Evolutionary conservation across 495 filamentous ascomycete species (phyloP).

Genomic region (Daldinia loculata): DNA sequence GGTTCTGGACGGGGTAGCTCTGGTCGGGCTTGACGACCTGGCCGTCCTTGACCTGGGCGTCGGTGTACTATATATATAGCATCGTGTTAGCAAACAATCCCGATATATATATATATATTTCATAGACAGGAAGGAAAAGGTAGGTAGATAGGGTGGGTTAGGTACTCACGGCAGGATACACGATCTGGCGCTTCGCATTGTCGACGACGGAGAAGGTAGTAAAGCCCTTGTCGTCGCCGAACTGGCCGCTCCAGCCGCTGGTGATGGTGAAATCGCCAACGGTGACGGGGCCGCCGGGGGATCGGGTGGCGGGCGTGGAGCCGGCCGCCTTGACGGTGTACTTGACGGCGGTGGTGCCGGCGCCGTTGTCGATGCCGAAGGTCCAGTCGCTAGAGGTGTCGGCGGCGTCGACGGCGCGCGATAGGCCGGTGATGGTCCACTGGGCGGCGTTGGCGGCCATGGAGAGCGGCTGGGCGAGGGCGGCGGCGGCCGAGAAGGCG

Average conservation of each 20-base stretch:
- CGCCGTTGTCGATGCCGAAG: conserved; percentile 57
- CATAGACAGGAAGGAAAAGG: too few species aligned
- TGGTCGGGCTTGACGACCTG: conserved; percentile 61
- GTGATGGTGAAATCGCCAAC: conserved; percentile 63
- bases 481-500: conserved; percentile 49
- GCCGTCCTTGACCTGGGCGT: conserved; percentile 56
- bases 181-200: conserved; percentile 50
- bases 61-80: conserved; percentile 24
- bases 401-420: conserved; percentile 57
- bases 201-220: conserved; percentile 62
- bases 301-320: conserved; percentile 48
- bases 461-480: conserved; percentile 53
- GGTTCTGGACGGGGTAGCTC: conserved; percentile 59
- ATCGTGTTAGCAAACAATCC: background rate
- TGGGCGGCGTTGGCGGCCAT: conserved; percentile 52
- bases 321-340: conserved; percentile 54
- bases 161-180: conserved; percentile 52
- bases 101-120: too few species aligned
- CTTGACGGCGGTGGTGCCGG: conserved; percentile 37
- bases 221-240: conserved; percentile 62
- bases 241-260: conserved; percentile 65
- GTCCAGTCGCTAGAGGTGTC: conserved; percentile 59
- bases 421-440: conserved; percentile 60
- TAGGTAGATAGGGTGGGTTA: too few species aligned
- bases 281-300: conserved; percentile 49